Base-by-base conservation (phyloP, 2,329 filamentous ascomycete species). In the Paecilomyces dactylethromorphus region DNA sequence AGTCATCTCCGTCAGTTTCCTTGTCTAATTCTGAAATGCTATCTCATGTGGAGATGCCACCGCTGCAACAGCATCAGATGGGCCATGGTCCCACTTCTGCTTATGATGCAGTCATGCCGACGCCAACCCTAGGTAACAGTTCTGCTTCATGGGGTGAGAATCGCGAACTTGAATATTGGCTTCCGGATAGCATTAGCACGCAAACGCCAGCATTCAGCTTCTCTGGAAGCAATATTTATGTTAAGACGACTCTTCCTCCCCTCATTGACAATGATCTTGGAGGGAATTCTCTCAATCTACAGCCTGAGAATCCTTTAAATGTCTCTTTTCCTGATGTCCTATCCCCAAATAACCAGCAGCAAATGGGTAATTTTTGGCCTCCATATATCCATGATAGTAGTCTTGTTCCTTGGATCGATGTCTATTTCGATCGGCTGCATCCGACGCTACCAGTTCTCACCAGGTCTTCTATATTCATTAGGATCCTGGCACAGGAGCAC, bases 341-440 rank as follows among this genome's bases (percentile, higher is more conserved):
- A 26, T 57, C 65, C 26, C 62, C 60, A 6, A 64, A 64, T 18
- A 62, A 61, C 13, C 68, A 59, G 51, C 66, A 56, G 53, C 67
- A 62, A 15, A 57, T 13, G 54, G 65, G 65, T 8, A 66, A 71
- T 29, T 64, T 72, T 39, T 78, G 76, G 76, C 76, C 75, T 1
- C 53, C 67, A 0, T 71, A 65, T 5, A 76, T 78, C 57, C 70
- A 68, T 50, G 76, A 78, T 59, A 71, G 71, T 1, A 76, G 73
- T 22, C 70, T 78, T 70, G 70, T 74, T 24, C 71, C 71, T 3
- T 74, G 71, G 71, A 69, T 78, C 18, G 75, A 78, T 51, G 74
- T 78, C 2, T 78, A 76, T 58, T 78, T 78, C 59, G 76, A 78
- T 55, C 74, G 76, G 18, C 60, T 78, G 45, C 75, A 78, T 59